Evolutionary conservation across 495 filamentous ascomycete species (phyloP), one percentile per base, ranked within the genome.

Genomic region (Clavariopsis aquatica): DNA sequence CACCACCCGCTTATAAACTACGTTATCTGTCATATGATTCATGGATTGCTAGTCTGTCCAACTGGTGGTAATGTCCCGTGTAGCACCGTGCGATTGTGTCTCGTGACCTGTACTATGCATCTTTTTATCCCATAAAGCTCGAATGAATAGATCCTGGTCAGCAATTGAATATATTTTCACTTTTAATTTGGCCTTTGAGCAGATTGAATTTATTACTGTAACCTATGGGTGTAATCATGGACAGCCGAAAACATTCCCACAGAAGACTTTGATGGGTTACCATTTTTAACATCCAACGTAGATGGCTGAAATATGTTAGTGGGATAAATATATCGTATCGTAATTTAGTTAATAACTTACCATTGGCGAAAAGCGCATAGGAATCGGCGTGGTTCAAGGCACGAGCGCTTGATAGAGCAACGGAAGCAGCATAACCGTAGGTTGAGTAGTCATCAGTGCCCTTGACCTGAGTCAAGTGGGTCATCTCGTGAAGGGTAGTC

Each of bases 361-460:
- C 78, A 58, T 85, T 84, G 23, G 84, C 81, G 70, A 82, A 87
- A 23, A 87, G 71, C 0, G 85, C 77, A 65, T 85, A 87, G 0
- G 82, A 80, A 70, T 87, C 85, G 20, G 85, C 85, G 67, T 88
- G 85, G 57, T 75, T 68, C 27, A 87, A 61, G 34, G 83, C 83
- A 43, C 79, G 61, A 5, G 69, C 47, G 0, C 75, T 74, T 5
- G 66, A 73, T 27, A 87, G 71, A 8, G 71, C 60, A 0, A 65
- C 77, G 1, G 78, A 71, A 27, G 80, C 81, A 24, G 38, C 28
- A 71, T 87, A 87, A 28, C 85, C 84, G 68, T 87, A 88, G 29
- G 74, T 82, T 23, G 8, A 15, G 49, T 75, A 62, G 66, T 87
- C 85, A 7, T 80, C 69, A 12, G 83, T 85, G 9, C 82, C 83